Base-by-base conservation (phyloP, 176 grass and related monocot species). In the Oryza brachyantha region DNA sequence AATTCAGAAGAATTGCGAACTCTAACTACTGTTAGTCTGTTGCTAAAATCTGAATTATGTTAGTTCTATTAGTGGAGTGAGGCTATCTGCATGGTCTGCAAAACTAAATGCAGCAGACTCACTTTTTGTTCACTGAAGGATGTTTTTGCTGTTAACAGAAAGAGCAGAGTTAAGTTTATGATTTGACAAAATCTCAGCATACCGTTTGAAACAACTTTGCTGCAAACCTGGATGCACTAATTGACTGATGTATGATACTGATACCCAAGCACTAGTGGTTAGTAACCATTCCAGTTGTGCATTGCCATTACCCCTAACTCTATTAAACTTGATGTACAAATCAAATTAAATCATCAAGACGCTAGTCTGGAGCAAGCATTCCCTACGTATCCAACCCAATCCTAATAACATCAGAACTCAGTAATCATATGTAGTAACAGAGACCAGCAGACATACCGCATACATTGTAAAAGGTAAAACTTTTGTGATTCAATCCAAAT, bases 401-500 rank as follows among this genome's bases (percentile, higher is more conserved):
- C 35, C 19, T 13, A 14, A 61, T 68, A 74, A 21, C 13, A 39
- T 9, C 66, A 29, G 0, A 12, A 78, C 11, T 66, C 75, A 31
- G 26, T 19, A 77, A 19, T 64, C 10, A 22, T 64, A 13, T 34
- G 4, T 36, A 66, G 19, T 17, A 34, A 2, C 25, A 35, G 29
- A 57, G 22, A 21, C 29, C 54, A 52, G 46, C 8, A 57, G 21
- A n/a, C 21, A 37, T 21, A 8, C 10, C 42, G 52, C 21, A 37
- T 21, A 8, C 10, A 55, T 27, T 75, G 70, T 40, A 60, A 61
- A 69, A 32, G 72, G 41, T 52, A 88, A 82, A 84, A 63, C 29
- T 34, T 88, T 34, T 84, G 76, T 84, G 86, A 70, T 84, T 88
- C 50, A 70, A 80, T 84, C 75, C 21, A 84, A 88, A 80, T 36